Conservation (phyloP, 345 rosid species). For the Eucalyptus cladocalyx region DNA sequence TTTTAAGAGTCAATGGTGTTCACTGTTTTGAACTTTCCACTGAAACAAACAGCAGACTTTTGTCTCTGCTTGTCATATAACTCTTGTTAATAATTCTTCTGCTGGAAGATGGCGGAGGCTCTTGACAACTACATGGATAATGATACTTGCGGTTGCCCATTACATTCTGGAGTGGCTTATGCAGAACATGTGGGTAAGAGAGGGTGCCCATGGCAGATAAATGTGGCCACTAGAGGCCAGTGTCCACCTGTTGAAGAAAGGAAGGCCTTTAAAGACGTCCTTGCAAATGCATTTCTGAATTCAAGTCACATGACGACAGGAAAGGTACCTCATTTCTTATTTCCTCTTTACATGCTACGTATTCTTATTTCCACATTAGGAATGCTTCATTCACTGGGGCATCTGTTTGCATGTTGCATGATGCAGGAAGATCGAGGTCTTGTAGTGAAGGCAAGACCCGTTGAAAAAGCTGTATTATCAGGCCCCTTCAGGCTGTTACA, state of each 20-base stretch:
- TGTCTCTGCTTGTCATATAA: neutral
- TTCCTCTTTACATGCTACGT: neutral
- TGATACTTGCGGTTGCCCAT: rapidly evolving
- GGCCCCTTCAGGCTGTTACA: neutral
- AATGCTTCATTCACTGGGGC: neutral
- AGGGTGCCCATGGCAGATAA: no score
- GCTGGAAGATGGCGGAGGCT: neutral
- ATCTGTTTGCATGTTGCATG: neutral
- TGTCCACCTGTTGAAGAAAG: neutral
- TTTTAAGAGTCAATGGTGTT: rapidly evolving
- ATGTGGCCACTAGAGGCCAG: neutral
- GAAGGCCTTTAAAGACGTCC: rapidly evolving
- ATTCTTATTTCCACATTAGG: neutral
- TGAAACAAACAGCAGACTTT: rapidly evolving
- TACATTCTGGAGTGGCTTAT: neutral
- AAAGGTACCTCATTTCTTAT: neutral
- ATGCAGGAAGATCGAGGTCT: neutral
- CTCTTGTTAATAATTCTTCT: neutral
- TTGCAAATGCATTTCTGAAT: neutral
- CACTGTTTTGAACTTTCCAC: rapidly evolving
- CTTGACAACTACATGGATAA: rapidly evolving
- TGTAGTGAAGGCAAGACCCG: neutral
- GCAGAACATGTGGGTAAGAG: neutral
- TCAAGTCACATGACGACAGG: rapidly evolving
- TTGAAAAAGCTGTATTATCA: neutral